Conservation (phyloP, 345 rosid species). For the Rubroshorea leprosula region DNA sequence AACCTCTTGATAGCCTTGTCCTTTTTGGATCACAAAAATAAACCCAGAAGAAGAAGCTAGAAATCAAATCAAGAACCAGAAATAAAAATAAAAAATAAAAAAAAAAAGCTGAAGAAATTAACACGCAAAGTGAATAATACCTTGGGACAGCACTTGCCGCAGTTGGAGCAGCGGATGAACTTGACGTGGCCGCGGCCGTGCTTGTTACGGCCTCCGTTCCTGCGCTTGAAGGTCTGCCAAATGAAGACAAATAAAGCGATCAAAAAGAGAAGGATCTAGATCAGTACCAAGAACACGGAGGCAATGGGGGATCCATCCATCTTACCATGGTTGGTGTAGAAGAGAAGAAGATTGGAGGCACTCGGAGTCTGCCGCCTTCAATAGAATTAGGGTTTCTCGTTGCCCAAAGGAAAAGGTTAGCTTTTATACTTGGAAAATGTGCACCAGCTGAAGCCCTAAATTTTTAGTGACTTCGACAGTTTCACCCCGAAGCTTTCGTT, state of each 20-base stretch:
- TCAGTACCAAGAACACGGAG: neutral
- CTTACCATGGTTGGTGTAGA: constrained; percentile 5
- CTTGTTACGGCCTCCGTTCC: constrained; percentile 97
- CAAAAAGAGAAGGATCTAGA: neutral
- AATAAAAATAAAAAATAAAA: neutral
- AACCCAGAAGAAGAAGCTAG: neutral
- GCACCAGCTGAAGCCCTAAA: neutral
- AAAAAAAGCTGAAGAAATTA: too few species aligned
- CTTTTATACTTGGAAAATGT: constrained; percentile 1
- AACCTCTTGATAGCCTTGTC: constrained; percentile 88
- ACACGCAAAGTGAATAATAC: constrained; percentile 15
- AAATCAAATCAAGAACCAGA: neutral
- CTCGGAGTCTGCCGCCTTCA: constrained; percentile 9
- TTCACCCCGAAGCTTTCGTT: neutral
- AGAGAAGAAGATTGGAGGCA: neutral
- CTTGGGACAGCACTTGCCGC: constrained; percentile 96
- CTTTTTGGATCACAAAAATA: constrained; percentile 21
- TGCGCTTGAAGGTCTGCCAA: constrained; percentile 82
- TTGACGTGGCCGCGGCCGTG: constrained; percentile 93
- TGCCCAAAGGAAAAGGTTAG: too few species aligned
- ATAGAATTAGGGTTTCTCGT: neutral
- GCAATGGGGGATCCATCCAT: neutral
- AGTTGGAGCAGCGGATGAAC: constrained; percentile 90
- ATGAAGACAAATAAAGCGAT: neutral
- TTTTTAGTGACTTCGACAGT: neutral